Conservation (phyloP, 768 basidiomycete species). For the Sistotremastrum niveocremeum region DNA sequence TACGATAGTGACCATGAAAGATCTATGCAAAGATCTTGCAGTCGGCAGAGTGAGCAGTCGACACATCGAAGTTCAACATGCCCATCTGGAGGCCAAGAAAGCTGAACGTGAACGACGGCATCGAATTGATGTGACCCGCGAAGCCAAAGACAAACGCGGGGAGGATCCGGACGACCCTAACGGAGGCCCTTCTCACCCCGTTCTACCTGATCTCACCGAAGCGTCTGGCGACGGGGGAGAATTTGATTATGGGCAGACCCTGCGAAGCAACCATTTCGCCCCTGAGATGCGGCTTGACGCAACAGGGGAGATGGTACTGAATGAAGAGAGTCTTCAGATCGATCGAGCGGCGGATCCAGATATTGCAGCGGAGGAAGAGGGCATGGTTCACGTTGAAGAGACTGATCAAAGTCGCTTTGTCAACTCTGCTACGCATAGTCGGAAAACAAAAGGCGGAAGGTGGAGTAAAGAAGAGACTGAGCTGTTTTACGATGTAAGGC, state of each 20-base stretch:
- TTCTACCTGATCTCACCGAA: neutral
- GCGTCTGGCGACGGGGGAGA: slow-evolving; percentile 21
- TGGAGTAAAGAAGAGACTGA: slow-evolving; percentile 91
- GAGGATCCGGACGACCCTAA: neutral
- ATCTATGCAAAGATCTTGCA: slow-evolving; percentile 64
- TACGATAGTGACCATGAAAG: slow-evolving; percentile 73
- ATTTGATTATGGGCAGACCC: slow-evolving; percentile 55
- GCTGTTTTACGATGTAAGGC: slow-evolving; percentile 69
- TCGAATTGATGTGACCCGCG: slow-evolving; percentile 48
- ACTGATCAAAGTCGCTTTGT: slow-evolving; percentile 76
- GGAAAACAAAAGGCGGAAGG: slow-evolving; percentile 65
- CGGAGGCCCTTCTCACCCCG: neutral
- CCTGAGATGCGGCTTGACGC: slow-evolving; percentile 81
- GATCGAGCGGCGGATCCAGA: slow-evolving; percentile 50
- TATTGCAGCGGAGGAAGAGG: slow-evolving; percentile 36
- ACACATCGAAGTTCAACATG: slow-evolving; percentile 54
- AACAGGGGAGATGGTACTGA: slow-evolving; percentile 76
- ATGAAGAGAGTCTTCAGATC: slow-evolving; percentile 73
- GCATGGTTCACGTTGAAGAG: slow-evolving; percentile 69
- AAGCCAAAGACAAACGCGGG: slow-evolving; percentile 21
- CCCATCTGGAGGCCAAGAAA: slow-evolving; percentile 60
- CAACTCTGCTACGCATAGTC: slow-evolving; percentile 72
- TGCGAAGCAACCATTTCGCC: slow-evolving; percentile 60
- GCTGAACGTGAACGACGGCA: slow-evolving; percentile 53
- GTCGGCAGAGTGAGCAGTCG: slow-evolving; percentile 70